Base-by-base conservation (phyloP, 1,139 yeast genomes). In the Magnusiomyces ingens region DNA sequence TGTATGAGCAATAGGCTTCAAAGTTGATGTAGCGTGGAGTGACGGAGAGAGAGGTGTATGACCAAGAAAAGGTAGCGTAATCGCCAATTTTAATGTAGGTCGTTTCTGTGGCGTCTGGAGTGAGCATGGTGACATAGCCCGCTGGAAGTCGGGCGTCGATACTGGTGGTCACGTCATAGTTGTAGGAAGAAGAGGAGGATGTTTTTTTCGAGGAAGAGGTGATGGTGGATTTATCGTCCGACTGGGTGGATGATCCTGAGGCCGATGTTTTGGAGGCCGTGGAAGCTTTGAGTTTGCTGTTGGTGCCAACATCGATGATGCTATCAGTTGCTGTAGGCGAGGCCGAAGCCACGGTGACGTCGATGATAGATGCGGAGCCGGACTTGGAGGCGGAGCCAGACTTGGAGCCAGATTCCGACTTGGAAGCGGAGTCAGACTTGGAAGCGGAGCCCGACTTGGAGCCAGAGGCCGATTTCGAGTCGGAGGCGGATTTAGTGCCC, bases 41-140 rank as follows among this genome's bases (percentile, higher is more conserved):
- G 21, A 69, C 64, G 1, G 58, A 52, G 13, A 72, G 63, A 45
- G 67, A 64, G 22, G 75, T 71, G 56, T 68, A 72, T 37, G 67
- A 61, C 76, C 76, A 72, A 29, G 68, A 64, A 56, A 73, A 73
- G 13, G 76, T 71, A 12, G 74, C 75, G 41, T 61, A 58, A 15
- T 67, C 67, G 3, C 76, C 76, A 43, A 69, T 62, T 57, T 70
- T 70, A 55, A 72, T 61, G 55, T 72, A 73, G 1, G 74, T 68
- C 2, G 66, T 57, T 29, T 61, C 63, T 11, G 73, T 69, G 3
- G 71, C 57, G 2, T 60, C 63, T 0, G 76, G 76, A 10, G 70
- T 63, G 10, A 60, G 47, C 57, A 73, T 55, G 3, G 69, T 56
- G 13, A 71, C 60, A 0, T 70, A 69, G 2, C 76, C 75, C 0